These are phyloP conservation scores for Aphanomyces invadans DNA, from an alignment of 352 stramenopile species.

Conservation along the genomic window DNA sequence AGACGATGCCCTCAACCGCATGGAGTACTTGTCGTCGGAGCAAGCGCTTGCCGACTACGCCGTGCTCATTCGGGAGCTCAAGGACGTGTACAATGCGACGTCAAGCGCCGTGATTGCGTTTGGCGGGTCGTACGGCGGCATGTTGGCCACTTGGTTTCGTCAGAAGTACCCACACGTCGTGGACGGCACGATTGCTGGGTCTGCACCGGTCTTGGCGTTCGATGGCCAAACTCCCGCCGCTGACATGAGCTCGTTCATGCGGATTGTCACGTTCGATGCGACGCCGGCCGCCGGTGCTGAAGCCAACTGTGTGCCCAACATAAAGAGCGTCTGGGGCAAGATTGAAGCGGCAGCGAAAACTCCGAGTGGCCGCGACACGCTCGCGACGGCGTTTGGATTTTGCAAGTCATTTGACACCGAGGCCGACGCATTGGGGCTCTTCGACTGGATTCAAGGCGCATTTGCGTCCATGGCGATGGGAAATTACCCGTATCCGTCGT, in stretches of 20 bases:
- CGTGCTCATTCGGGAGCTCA: constrained; percentile 79
- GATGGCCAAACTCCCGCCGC: constrained; percentile 43
- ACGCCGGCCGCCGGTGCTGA: constrained; percentile 57
- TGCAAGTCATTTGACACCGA: constrained; percentile 55
- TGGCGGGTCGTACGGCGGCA: constrained; percentile 94
- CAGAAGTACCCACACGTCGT: constrained; percentile 93
- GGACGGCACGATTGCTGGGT: constrained; percentile 88
- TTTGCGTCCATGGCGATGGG: constrained; percentile 93
- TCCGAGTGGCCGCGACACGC: constrained; percentile 38
- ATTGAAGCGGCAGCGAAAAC: constrained; percentile 66
- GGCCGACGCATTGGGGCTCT: constrained; percentile 61
- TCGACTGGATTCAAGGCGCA: constrained; percentile 39
- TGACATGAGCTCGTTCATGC: constrained; percentile 62
- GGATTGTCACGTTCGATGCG: constrained; percentile 67
- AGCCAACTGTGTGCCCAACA: constrained; percentile 76
- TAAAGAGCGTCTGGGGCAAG: constrained; percentile 61
- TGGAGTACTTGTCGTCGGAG: constrained; percentile 81
- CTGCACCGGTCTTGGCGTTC: constrained; percentile 90
- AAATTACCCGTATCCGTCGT: constrained; percentile 91
- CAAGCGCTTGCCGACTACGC: constrained; percentile 92
- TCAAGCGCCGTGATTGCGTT: constrained; percentile 89
- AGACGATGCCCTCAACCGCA: constrained; percentile 65
- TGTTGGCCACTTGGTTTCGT: constrained; percentile 92
- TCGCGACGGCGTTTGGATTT: constrained; percentile 51
- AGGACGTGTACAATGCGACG: constrained; percentile 57